phyloP scores from a whole-genome alignment of 129 eudicot genomes.

The Dittrichia graveolens region DNA sequence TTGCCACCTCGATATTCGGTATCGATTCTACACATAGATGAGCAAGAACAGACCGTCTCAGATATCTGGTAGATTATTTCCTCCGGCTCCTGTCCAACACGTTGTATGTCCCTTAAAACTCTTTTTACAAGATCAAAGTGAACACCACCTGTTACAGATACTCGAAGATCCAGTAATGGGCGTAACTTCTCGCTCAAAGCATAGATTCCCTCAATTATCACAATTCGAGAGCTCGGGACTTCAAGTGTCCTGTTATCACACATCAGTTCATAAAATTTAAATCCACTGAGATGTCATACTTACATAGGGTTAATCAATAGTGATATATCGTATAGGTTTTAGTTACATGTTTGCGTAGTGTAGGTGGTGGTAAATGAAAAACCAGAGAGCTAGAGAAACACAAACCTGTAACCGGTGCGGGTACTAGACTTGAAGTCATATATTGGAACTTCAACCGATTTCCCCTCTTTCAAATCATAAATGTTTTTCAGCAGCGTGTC shows the following conservation, averaged over 20 bases:
- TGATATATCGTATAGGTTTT: not conserved
- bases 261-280: slow-evolving; percentile 18
- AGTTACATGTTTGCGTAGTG: not conserved
- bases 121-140: slow-evolving; percentile 96
- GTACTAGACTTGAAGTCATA: slow-evolving; percentile 92
- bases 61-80: slow-evolving; percentile 96
- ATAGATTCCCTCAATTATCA: slow-evolving; percentile 91
- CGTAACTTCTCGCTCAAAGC: slow-evolving; percentile 87
- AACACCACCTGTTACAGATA: slow-evolving; percentile 98
- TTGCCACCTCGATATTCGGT: not conserved
- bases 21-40: slow-evolving; percentile 4
- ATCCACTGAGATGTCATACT: not conserved
- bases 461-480: slow-evolving; percentile 75
- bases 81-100: slow-evolving; percentile 96
- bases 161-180: slow-evolving; percentile 85
- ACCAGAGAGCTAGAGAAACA: not conserved
- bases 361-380: slow-evolving; percentile 19
- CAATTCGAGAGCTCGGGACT: slow-evolving; percentile 86
- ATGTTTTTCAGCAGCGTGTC: slow-evolving; percentile 87
- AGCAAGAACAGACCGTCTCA: slow-evolving; percentile 69
- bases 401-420: slow-evolving; percentile 85
- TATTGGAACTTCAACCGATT: slow-evolving; percentile 64
- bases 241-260: slow-evolving; percentile 72
- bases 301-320: not conserved
- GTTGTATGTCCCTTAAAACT: slow-evolving; percentile 92